Evolutionary conservation across 2,329 filamentous ascomycete species (phyloP), one percentile per base, ranked within the genome.

Genomic region (Plenodomus lindquistii): DNA sequence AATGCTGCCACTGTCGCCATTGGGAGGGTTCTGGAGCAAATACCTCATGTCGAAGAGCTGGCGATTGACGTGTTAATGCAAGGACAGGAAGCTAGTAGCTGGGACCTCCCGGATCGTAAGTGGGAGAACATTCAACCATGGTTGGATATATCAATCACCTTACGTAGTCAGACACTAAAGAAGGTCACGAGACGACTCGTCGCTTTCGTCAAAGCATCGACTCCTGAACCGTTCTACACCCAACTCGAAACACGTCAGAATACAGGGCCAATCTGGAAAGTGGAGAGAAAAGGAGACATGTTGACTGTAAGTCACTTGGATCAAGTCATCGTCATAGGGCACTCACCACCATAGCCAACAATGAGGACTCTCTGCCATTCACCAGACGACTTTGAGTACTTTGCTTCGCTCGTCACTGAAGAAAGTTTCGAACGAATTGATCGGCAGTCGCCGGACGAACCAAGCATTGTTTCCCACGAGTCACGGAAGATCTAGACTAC

Each of bases 101-200:
- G 64, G 65, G 60, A 67, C 42, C 27, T 69, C n/a, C 64, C 64
- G 1, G 60, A 66, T 20, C 41, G 52, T 1, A 60, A 53, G 37
- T 63, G 60, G 59, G 60, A 60, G 16, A 57, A 55, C 8, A 40
- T 69, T 21, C 56, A 57, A 27, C 55, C 55, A 8, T 70, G 65
- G 65, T 48, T 70, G 8, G 56, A 67, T 27, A 46, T 50, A 4
- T 50, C 62, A 11, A 38, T 67, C 13, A 40, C 36, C 4, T 37
- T 37, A 3, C 35, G 44, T 9, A 41, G 45, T 13, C 38, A 35
- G n/a, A 38, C 37, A 2, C 10, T 68, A n/a, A 51, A 41, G 21
- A 61, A 51, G 21, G 53, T 69, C 3, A 52, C 52, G 3, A 55
- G 61, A 21, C 54, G 50, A 27, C 46, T 69, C 6, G 48, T 46